Conservation (phyloP, 352 stramenopile genomes). For the Phytophthora syringae region DNA sequence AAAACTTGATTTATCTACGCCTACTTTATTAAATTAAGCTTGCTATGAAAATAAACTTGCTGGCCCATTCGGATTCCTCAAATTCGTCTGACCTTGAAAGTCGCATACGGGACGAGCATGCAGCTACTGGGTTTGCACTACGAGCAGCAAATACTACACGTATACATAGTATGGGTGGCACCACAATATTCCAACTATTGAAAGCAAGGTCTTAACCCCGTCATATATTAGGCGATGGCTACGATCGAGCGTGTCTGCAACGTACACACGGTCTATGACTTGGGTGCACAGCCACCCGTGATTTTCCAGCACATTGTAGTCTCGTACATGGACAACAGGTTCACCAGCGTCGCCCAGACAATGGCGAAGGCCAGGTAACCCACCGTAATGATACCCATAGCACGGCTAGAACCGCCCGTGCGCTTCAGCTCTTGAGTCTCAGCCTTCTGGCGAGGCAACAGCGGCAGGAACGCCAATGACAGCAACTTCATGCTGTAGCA, state of each 20-base stretch:
- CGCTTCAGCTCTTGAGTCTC: constrained; percentile 57
- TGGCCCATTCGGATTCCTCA: too few relatives aligned
- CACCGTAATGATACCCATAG: constrained; percentile 46
- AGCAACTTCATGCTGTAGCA: constrained; percentile 64
- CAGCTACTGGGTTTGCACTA: too few relatives aligned
- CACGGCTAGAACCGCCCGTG: constrained; percentile 42
- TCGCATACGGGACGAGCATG: too few relatives aligned
- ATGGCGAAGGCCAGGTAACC: constrained; percentile 42
- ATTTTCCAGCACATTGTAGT: constrained; percentile 67
- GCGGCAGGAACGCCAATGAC: constrained; percentile 52
- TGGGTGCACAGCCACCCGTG: constrained; percentile 53
- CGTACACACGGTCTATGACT: constrained; percentile 8
- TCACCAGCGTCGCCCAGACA: constrained; percentile 47
- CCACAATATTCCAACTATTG: not conserved
- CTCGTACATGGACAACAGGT: constrained; percentile 58
- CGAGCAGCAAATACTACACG: too few relatives aligned
- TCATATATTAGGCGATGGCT: constrained; percentile 16
- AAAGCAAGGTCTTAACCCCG: not conserved
- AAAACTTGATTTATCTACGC: not conserved
- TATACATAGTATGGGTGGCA: not conserved
- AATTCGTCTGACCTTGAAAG: too few relatives aligned
- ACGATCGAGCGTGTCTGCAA: not conserved
- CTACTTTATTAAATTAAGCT: not conserved
- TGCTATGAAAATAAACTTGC: not conserved
- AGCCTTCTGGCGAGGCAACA: constrained; percentile 57